phyloP scores from a whole-genome alignment of 2,329 filamentous ascomycete species.

The Neospermospora avenae region DNA sequence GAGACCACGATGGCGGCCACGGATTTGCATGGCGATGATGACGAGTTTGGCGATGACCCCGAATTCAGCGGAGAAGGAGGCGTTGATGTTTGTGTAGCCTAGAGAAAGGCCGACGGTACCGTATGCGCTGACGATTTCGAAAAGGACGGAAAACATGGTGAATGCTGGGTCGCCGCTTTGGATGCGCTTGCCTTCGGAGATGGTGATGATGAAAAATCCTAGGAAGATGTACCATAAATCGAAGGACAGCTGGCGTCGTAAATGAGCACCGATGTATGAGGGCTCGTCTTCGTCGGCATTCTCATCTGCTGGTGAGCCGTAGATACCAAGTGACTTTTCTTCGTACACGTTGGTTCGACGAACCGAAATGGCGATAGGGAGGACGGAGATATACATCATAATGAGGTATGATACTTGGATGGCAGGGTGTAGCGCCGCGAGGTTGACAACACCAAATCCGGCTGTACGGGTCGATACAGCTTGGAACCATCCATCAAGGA shows the following conservation, averaged over 20 bases:
- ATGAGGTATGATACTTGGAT: slow-evolving; percentile 93
- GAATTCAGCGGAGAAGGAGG: slow-evolving; percentile 82
- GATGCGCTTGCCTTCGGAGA: slow-evolving; percentile 75
- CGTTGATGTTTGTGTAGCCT: slow-evolving; percentile 72
- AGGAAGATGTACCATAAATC: slow-evolving; percentile 97
- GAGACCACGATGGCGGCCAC: slow-evolving; percentile 65
- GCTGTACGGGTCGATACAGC: slow-evolving; percentile 87
- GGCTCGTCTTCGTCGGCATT: slow-evolving; percentile 53
- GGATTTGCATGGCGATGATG: slow-evolving; percentile 66
- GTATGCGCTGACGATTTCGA: slow-evolving; percentile 87
- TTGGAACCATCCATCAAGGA: slow-evolving; percentile 87
- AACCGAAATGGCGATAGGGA: slow-evolving; percentile 93
- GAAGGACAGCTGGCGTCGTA: slow-evolving; percentile 91
- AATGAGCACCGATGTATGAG: slow-evolving; percentile 86
- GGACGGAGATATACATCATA: slow-evolving; percentile 99
- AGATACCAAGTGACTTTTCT: slow-evolving; percentile 79
- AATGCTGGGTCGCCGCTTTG: slow-evolving; percentile 57
- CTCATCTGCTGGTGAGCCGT: slow-evolving; percentile 48
- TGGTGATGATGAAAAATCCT: slow-evolving; percentile 87
- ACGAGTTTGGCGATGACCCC: slow-evolving; percentile 60
- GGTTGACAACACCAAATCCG: slow-evolving; percentile 78
- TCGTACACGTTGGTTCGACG: slow-evolving; percentile 96
- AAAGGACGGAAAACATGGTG: slow-evolving; percentile 67
- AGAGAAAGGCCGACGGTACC: slow-evolving; percentile 91
- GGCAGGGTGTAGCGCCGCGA: slow-evolving; percentile 77